phyloP scores from a whole-genome alignment of 1,284 basidiomycete genomes.

The Trametes versicolor region DNA sequence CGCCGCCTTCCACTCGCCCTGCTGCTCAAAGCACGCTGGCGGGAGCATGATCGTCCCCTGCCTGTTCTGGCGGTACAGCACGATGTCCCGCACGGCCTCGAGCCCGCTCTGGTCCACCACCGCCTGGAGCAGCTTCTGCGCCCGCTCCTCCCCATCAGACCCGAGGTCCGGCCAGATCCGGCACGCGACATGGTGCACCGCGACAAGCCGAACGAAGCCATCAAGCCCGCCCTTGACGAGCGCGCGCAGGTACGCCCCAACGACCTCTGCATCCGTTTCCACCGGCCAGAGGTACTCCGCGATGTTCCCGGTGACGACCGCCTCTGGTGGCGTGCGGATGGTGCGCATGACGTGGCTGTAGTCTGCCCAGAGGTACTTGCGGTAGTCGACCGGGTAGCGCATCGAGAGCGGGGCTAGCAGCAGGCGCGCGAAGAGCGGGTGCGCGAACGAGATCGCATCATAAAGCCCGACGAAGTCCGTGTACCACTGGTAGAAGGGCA shows the following conservation, averaged over 20 bases:
- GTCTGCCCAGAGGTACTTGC: slow-evolving; percentile 87
- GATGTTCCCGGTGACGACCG: slow-evolving; percentile 59
- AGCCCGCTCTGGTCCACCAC: slow-evolving; percentile 59
- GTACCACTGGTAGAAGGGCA: slow-evolving; percentile 95
- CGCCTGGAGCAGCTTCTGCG: slow-evolving; percentile 60
- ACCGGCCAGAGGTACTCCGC: slow-evolving; percentile 76
- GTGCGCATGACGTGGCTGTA: slow-evolving; percentile 70
- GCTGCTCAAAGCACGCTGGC: slow-evolving; percentile 51
- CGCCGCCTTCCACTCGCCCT: slow-evolving; percentile 36
- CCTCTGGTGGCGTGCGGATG: slow-evolving; percentile 58
- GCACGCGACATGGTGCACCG: slow-evolving; percentile 82
- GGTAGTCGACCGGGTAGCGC: slow-evolving; percentile 86
- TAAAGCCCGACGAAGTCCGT: slow-evolving; percentile 92
- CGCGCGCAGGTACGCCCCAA: slow-evolving; percentile 68
- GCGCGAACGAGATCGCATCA: slow-evolving; percentile 90
- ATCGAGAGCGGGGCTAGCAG: slow-evolving; percentile 83
- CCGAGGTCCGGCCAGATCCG: slow-evolving; percentile 77
- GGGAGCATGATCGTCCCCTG: slow-evolving; percentile 46
- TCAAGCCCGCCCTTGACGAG: slow-evolving; percentile 56
- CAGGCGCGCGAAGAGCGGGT: slow-evolving; percentile 79
- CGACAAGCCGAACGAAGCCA: slow-evolving; percentile 77
- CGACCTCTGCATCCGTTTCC: slow-evolving; percentile 73
- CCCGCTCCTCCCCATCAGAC: slow-evolving; percentile 49
- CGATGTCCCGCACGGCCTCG: slow-evolving; percentile 61
- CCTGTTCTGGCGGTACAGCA: slow-evolving; percentile 58